Conservation (phyloP, 2,329 filamentous ascomycete species). For the Colletotrichum navitas region DNA sequence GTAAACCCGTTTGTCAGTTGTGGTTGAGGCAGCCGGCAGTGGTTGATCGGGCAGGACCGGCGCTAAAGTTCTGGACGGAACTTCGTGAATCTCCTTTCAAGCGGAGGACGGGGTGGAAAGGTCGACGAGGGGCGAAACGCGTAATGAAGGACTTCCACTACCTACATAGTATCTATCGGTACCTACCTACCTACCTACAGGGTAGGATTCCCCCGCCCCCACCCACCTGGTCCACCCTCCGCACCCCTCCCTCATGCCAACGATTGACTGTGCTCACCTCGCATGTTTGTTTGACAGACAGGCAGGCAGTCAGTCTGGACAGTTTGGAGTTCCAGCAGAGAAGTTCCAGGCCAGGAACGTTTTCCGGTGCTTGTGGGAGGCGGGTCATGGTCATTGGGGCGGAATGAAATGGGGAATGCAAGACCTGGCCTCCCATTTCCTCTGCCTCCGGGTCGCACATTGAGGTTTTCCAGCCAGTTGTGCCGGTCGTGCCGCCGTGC, state of each 20-base stretch:
- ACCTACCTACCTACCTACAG: background rate
- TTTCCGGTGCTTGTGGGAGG: conserved; percentile 1
- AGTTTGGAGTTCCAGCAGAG: background rate
- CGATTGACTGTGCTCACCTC: background rate
- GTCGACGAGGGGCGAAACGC: conserved; percentile 41
- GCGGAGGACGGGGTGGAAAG: conserved; percentile 24
- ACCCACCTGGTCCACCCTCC: background rate
- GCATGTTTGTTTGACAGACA: conserved; percentile 2
- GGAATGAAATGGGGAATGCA: conserved; percentile 19
- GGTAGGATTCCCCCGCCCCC: conserved; percentile 1
- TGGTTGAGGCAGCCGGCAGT: conserved; percentile 3
- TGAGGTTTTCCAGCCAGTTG: background rate
- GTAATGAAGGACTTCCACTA: conserved; percentile 32
- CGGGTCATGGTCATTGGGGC: background rate
- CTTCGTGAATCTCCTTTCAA: conserved; percentile 23
- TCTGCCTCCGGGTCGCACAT: conserved; percentile 3
- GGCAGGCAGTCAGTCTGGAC: background rate
- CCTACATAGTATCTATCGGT: background rate
- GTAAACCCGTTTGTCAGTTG: background rate
- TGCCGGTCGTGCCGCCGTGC: conserved; percentile 7
- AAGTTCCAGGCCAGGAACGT: conserved; percentile 10
- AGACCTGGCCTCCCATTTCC: conserved; percentile 12
- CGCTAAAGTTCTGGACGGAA: conserved; percentile 38
- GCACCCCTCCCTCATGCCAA: conserved; percentile 15
- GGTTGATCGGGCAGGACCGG: conserved; percentile 24